A percentile compares a stretch with the other conserved stretches of the same genome.
Conservation (phyloP, 192 early-diverging fungal species). For the Coemansia sp. region DNA sequence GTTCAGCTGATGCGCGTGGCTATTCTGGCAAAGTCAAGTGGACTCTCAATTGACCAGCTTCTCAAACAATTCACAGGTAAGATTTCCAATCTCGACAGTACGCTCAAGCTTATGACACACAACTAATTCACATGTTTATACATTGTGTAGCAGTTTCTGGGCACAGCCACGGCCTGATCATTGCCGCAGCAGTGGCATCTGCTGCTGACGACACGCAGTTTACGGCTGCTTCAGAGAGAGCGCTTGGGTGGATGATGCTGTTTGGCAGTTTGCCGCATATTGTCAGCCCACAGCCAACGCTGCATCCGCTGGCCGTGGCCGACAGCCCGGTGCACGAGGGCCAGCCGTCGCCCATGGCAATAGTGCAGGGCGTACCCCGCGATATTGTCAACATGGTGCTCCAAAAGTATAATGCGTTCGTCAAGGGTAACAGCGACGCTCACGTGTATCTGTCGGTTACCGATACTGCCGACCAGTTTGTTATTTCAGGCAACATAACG, state of each 20-base stretch:
- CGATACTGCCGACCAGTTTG: constrained; percentile 74
- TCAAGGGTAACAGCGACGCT: constrained; percentile 55
- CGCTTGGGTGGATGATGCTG: constrained; percentile 78
- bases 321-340: constrained; percentile 80
- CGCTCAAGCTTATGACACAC: background rate
- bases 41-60: constrained; percentile 55
- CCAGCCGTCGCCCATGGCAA: constrained; percentile 77
- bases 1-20: constrained; percentile 84
- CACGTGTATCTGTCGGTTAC: constrained; percentile 70
- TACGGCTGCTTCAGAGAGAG: constrained; percentile 70
- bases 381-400: constrained; percentile 71
- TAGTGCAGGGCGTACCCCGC: constrained; percentile 70
- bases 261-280: constrained; percentile 78
- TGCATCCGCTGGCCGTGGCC: constrained; percentile 77
- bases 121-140: background rate
- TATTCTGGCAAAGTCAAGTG: constrained; percentile 66
- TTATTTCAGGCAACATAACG: constrained; percentile 77
- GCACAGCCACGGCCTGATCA: constrained; percentile 85
- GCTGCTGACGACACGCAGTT: constrained; percentile 69
- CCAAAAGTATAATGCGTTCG: constrained; percentile 72
- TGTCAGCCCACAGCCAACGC: constrained; percentile 66
- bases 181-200: constrained; percentile 80
- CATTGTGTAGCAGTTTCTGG: constrained; percentile 71
- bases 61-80: constrained; percentile 41
- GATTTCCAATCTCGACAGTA: background rate